These are phyloP conservation scores for Colletotrichum sp. DNA, from an alignment of 2,329 filamentous ascomycete species.

Conservation along the genomic window DNA sequence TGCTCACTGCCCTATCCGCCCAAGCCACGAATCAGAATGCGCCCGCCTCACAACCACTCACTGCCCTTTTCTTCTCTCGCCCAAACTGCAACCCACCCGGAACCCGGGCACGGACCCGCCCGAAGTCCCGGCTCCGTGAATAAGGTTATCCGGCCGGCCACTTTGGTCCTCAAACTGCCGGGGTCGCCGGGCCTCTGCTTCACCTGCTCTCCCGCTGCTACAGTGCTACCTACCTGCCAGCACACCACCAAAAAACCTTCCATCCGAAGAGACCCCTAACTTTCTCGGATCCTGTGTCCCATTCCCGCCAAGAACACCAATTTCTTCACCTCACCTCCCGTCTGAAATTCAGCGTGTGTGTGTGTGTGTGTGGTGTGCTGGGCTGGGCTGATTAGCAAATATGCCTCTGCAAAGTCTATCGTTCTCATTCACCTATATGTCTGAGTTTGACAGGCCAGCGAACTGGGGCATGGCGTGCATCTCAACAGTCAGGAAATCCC, in stretches of 20 bases:
- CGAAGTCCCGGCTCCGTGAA: background rate
- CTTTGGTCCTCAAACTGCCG: background rate
- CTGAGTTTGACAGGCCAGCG: background rate
- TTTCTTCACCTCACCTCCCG: background rate
- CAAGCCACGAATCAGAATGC: background rate
- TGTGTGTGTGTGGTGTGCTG: background rate
- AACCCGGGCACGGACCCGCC: background rate
- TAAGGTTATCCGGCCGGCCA: slow-evolving; percentile 8
- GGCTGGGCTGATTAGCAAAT: background rate
- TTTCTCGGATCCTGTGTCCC: background rate
- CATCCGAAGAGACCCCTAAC: background rate
- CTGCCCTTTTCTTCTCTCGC: background rate
- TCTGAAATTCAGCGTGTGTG: background rate
- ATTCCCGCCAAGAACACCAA: background rate
- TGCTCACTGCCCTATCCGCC: background rate
- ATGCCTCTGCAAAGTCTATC: background rate
- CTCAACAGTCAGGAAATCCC: background rate
- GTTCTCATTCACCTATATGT: background rate
- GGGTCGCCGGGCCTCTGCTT: background rate
- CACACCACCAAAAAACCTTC: background rate
- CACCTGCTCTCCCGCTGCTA: background rate
- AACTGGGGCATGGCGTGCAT: background rate
- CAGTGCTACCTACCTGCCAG: background rate
- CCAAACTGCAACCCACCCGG: background rate
- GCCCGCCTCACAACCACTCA: background rate